Evolutionary conservation across 257 asterid genomes (phyloP).

Genomic region (Nicotiana tomentosiformis): DNA sequence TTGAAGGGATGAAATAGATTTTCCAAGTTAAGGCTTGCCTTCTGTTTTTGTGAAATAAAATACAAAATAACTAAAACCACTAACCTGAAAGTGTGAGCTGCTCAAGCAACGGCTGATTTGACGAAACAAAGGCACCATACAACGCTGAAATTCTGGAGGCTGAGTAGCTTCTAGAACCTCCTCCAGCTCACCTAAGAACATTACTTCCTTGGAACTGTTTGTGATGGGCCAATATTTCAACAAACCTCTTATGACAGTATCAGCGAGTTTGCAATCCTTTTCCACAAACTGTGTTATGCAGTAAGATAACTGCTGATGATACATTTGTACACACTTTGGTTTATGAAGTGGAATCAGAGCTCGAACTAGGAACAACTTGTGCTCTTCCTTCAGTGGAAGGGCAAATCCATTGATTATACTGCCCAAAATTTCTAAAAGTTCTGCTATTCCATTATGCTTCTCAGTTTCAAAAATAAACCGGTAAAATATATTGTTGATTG

Average conservation of each 20-base stretch:
- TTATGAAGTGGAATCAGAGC: conserved; percentile 68
- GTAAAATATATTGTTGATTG: conserved; percentile 56
- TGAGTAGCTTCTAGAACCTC: conserved; percentile 86
- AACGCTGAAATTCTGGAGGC: conserved; percentile 70
- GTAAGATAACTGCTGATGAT: conserved; percentile 79
- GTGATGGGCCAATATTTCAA: conserved; percentile 79
- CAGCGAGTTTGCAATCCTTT: conserved; percentile 81
- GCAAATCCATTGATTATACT: conserved; percentile 71
- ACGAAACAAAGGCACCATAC: conserved; percentile 75
- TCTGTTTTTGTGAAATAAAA: neutral
- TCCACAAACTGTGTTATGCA: conserved; percentile 74
- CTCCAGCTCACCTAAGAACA: conserved; percentile 79
- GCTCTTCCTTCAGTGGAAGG: conserved; percentile 65
- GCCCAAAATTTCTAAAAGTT: conserved; percentile 60
- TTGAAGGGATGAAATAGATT: neutral
- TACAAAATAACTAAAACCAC: conserved; percentile 5
- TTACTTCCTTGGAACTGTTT: conserved; percentile 78
- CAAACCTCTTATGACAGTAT: conserved; percentile 70
- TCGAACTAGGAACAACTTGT: conserved; percentile 58
- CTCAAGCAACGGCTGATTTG: conserved; percentile 59
- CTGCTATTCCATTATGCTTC: conserved; percentile 66
- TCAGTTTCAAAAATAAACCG: conserved; percentile 57
- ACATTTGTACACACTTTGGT: conserved; percentile 58
- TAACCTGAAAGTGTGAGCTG: conserved; percentile 82
- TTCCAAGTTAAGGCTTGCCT: neutral